A percentile compares a stretch with the other conserved stretches of the same genome.
These are phyloP conservation scores for Kazachstania taianensis DNA, from an alignment of 805 yeast genomes.

Conservation along the genomic window DNA sequence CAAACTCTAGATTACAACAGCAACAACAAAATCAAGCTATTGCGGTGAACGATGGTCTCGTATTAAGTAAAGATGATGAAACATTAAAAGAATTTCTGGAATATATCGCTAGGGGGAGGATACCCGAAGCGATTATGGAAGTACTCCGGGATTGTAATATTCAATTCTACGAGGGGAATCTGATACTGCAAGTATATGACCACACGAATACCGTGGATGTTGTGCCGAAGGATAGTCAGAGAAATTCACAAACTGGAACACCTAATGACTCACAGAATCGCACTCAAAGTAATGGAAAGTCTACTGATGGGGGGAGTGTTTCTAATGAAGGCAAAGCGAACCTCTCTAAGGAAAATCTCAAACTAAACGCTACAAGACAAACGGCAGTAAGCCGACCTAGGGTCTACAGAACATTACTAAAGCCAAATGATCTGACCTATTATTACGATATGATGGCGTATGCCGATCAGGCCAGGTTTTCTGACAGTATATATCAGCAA, in stretches of 20 bases:
- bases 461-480: constrained; percentile 71
- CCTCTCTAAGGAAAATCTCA: not conserved
- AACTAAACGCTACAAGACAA: not conserved
- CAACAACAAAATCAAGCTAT: constrained; percentile 30
- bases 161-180: constrained; percentile 79
- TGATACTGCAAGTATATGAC: constrained; percentile 78
- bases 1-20: constrained; percentile 26
- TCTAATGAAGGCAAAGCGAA: not conserved
- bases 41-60: constrained; percentile 51
- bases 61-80: constrained; percentile 64
- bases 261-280: not conserved
- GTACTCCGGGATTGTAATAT: constrained; percentile 80
- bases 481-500: constrained; percentile 66
- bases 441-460: constrained; percentile 81
- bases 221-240: constrained; percentile 8
- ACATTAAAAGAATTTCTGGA: constrained; percentile 70
- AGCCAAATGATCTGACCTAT: constrained; percentile 70
- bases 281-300: too few species aligned
- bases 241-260: not conserved
- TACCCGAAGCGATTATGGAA: constrained; percentile 85
- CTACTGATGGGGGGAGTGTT: too few species aligned
- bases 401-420: constrained; percentile 64
- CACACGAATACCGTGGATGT: constrained; percentile 47
- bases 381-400: constrained; percentile 39
- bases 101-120: constrained; percentile 68